A percentile compares a stretch with the other conserved stretches of the same genome.
These are phyloP conservation scores for Podaxis sp. DNA, from an alignment of 768 basidiomycete species.

Conservation along the genomic window DNA sequence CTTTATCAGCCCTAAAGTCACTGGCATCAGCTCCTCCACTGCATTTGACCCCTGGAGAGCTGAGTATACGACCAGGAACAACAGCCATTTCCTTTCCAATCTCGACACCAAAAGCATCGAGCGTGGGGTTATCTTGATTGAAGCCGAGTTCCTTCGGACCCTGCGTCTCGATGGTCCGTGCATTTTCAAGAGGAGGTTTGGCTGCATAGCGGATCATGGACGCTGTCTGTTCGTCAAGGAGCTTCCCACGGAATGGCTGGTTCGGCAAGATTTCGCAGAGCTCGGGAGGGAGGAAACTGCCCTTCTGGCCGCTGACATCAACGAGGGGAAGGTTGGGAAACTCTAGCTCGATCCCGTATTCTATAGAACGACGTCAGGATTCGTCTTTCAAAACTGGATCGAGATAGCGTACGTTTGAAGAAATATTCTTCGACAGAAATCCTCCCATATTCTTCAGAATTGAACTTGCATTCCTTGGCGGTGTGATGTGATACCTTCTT, in stretches of 20 bases:
- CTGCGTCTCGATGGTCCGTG: constrained; percentile 47
- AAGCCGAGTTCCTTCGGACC: constrained; percentile 66
- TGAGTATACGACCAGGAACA: constrained; percentile 66
- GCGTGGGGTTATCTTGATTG: constrained; percentile 29
- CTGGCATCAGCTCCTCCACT: constrained; percentile 34
- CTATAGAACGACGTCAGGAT: constrained; percentile 28
- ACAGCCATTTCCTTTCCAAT: constrained; percentile 64
- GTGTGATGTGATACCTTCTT: constrained; percentile 47
- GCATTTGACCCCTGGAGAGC: constrained; percentile 58
- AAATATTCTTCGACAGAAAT: constrained; percentile 65
- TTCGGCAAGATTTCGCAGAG: constrained; percentile 66
- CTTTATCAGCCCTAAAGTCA: constrained; percentile 37
- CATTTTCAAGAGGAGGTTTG: constrained; percentile 68
- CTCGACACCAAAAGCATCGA: constrained; percentile 57
- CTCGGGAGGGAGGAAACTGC: constrained; percentile 61
- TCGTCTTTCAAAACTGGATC: not conserved
- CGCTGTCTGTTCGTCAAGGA: constrained; percentile 65
- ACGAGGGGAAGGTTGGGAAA: constrained; percentile 52
- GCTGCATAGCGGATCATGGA: constrained; percentile 71
- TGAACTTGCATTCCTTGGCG: constrained; percentile 49
- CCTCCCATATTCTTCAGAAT: constrained; percentile 50
- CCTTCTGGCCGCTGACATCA: constrained; percentile 49
- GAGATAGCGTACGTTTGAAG: constrained; percentile 46
- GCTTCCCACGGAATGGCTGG: constrained; percentile 66
- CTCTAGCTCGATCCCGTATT: constrained; percentile 52